Percentiles rank a stretch among this genome's conserved stretches.
Conservation (phyloP, 768 basidiomycete genomes). For the Lactarius vividus region DNA sequence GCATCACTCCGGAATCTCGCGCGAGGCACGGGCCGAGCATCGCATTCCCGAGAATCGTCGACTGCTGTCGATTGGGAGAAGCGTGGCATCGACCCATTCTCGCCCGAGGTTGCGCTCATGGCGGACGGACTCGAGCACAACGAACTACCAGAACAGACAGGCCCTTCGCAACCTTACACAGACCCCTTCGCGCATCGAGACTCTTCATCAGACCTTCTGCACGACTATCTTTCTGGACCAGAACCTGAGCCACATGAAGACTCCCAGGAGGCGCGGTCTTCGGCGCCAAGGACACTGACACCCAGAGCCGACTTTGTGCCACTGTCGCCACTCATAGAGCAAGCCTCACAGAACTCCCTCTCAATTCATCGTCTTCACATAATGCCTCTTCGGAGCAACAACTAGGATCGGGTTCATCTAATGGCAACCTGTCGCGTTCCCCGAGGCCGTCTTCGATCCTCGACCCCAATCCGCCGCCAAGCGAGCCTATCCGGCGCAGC, state of each 20-base stretch:
- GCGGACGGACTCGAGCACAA: constrained; percentile 16
- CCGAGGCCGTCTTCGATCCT: constrained; percentile 44
- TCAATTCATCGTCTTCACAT: constrained; percentile 24
- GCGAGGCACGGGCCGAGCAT: constrained; percentile 6
- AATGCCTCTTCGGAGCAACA: constrained; percentile 8
- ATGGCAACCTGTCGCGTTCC: constrained; percentile 21
- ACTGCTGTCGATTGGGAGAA: constrained; percentile 26
- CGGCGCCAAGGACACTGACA: constrained; percentile 25
- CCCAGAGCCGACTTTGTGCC: constrained; percentile 35
- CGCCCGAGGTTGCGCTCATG: constrained; percentile 43
- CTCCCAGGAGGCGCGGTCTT: not conserved
- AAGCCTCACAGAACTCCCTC: constrained; percentile 34
- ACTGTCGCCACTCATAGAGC: constrained; percentile 36
- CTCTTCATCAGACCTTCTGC: not conserved
- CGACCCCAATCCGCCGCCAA: constrained; percentile 41
- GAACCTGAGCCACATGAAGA: constrained; percentile 21
- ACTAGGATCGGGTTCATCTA: constrained; percentile 27
- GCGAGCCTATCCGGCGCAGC: constrained; percentile 55
- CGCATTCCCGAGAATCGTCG: constrained; percentile 15
- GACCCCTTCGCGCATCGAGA: constrained; percentile 44
- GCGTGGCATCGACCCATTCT: constrained; percentile 43
- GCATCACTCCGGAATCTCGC: constrained; percentile 22
- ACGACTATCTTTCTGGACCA: constrained; percentile 26
- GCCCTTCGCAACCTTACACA: constrained; percentile 37
- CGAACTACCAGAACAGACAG: constrained; percentile 14